Evolutionary conservation across 2,329 filamentous ascomycete species (phyloP), one percentile per base, ranked within the genome.

Genomic region (Aspergillus fumigatiaffinis): DNA sequence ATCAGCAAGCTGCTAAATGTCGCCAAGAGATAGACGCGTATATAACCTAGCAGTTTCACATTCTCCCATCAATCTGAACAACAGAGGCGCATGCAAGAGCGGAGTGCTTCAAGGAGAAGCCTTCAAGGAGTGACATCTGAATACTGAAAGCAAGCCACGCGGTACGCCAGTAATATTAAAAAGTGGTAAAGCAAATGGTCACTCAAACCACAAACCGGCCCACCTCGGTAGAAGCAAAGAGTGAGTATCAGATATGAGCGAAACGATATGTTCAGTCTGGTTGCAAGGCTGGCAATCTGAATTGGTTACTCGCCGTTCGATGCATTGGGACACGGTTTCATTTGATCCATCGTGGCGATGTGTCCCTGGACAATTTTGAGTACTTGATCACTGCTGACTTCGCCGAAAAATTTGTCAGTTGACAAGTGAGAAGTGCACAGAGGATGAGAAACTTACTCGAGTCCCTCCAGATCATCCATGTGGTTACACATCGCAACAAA

Each of bases 401-500:
- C 3, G 5, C 32, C 32, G 12, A 14, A 17, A 6, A 17, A 6
- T 6, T 50, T 57, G 46, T 56, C 49, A 44, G 29, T 52, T 46
- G 50, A 56, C 55, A 57, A 48, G 57, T 57, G 57, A 53, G 54
- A 50, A 52, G n/a, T 47, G 21, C 54, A 58, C 54, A 52, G 47
- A 52, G 46, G 41, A 57, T 35, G 57, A 29, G 28, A 29, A 29
- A 58, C 84, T 75, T 87, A 89, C 84, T 85, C 88, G 77, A 91
- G 87, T 74, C 94, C 91, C 79, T 91, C 88, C 79, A 97, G 87
- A 78, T 97, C 92, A 84, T 97, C 92, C 72, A 97, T 89, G 81
- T 96, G 92, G 80, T 96, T 97, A 83, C 91, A 96, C 88, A 97
- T 90, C 71, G 92, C 92, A 74, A 97, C 92, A 77, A 97, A 97